phyloP scores from a whole-genome alignment of 495 filamentous ascomycete species.

The Penicillium herquei region DNA sequence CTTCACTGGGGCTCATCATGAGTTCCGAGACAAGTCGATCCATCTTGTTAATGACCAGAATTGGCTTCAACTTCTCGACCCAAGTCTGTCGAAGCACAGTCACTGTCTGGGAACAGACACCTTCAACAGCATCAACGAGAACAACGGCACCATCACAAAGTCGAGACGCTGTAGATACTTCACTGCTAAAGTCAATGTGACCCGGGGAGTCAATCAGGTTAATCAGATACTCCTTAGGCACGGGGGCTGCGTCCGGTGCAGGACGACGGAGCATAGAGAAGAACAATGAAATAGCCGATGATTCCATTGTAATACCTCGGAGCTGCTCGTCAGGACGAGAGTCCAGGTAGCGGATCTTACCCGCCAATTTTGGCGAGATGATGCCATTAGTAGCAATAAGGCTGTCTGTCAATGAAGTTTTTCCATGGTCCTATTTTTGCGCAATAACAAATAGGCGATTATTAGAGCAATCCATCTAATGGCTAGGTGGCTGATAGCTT shows the following conservation, averaged over 20 bases:
- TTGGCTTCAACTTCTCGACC: slow-evolving; percentile 92
- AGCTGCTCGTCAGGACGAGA: slow-evolving; percentile 95
- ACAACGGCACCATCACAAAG: slow-evolving; percentile 94
- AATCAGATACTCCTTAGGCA: slow-evolving; percentile 85
- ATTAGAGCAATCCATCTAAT: background rate
- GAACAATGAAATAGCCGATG: slow-evolving; percentile 93
- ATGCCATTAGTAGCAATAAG: slow-evolving; percentile 99
- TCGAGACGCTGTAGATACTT: slow-evolving; percentile 93
- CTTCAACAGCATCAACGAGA: slow-evolving; percentile 96
- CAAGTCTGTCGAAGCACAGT: slow-evolving; percentile 94
- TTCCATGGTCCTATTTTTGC: slow-evolving; percentile 76
- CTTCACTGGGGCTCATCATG: slow-evolving; percentile 86
- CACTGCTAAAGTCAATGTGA: slow-evolving; percentile 98
- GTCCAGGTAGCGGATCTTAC: slow-evolving; percentile 97
- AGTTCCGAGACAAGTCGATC: slow-evolving; percentile 91
- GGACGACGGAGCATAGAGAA: slow-evolving; percentile 83
- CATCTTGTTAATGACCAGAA: slow-evolving; percentile 98
- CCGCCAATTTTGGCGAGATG: slow-evolving; percentile 94
- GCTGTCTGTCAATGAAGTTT: slow-evolving; percentile 95
- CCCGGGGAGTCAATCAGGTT: slow-evolving; percentile 98
- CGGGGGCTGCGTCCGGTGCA: slow-evolving; percentile 64
- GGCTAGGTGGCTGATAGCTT: slow-evolving; percentile 36
- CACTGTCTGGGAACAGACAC: slow-evolving; percentile 97
- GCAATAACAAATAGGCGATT: slow-evolving; percentile 3
- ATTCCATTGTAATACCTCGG: slow-evolving; percentile 99